These are phyloP conservation scores for Crassisporium funariophilum DNA, from an alignment of 768 basidiomycete genomes.

Conservation along the genomic window DNA sequence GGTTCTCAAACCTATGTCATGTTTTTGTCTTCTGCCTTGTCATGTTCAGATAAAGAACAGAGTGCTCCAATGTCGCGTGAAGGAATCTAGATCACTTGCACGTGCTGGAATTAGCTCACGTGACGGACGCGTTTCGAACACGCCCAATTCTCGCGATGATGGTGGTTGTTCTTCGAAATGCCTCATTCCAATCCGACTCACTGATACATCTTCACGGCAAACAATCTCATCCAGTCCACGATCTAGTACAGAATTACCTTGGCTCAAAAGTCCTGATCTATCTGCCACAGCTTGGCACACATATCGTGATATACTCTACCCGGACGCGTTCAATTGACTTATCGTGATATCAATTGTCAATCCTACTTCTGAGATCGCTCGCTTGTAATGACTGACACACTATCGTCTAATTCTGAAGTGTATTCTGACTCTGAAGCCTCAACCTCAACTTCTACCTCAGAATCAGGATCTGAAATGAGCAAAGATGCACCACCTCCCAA, in stretches of 20 bases:
- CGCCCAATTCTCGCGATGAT: no score
- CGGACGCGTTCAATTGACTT: neutral
- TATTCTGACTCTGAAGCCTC: constrained; percentile 15
- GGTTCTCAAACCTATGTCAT: no score
- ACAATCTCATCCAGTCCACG: no score
- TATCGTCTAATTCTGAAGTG: constrained; percentile 12
- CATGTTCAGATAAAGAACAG: no score
- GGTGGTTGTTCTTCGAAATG: no score
- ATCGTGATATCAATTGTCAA: constrained; percentile 11
- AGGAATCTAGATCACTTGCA: no score
- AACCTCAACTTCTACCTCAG: constrained; percentile 10
- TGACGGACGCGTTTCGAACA: constrained; percentile 35
- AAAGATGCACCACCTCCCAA: constrained; percentile 16
- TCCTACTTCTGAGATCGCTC: neutral
- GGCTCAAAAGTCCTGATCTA: no score
- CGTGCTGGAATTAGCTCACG: constrained; percentile 21
- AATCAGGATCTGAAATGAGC: constrained; percentile 16
- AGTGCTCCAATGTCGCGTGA: no score
- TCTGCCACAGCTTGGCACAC: no score
- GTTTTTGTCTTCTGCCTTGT: no score
- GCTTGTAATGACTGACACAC: constrained; percentile 6
- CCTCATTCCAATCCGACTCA: neutral
- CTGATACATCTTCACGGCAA: no score
- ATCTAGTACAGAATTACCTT: no score
- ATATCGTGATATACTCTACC: neutral